Base-by-base conservation (phyloP, 768 basidiomycete species). In the Tulasnella sp. region DNA sequence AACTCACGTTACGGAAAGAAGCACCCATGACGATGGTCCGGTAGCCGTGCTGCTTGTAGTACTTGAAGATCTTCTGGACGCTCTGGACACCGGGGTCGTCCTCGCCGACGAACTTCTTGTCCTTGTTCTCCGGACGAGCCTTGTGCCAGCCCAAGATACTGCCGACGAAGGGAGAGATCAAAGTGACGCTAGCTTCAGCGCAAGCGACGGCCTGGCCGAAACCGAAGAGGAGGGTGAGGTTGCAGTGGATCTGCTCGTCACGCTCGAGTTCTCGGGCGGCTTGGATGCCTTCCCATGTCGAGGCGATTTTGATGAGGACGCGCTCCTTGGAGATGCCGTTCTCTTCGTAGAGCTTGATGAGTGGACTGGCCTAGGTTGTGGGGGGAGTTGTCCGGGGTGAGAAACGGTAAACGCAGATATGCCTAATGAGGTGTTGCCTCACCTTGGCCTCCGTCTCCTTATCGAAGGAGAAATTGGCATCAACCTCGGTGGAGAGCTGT, bases 81-180 rank as follows among this genome's bases (percentile, higher is more conserved):
- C 94, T 96, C 86, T 91, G 86, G 83, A 99, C 98, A 88, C 98
- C 97, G 16, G 97, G 97, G 88, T 99, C 97, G 71, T 92, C 91
- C 82, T 94, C 95, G 75, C 95, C 96, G 82, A 92, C 90, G 88
- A 96, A 99, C 84, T 88, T 89, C 88, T 93, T 92, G 73, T 95
- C 95, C 72, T 80, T 91, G 83, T 86, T 82, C 87, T 95, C 95
- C 46, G 46, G 46, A 46, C 46, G 46, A 46, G 46, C 46, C 92
- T 99, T 99, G 92, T 99, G 91, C 96, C 96, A 99, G 87, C 99
- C 98, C 82, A 99, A 94, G 85, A 99, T 99, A 86, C 96, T 94
- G 81, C 97, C 98, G 86, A 99, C 98, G 87, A 99, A 99, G 78
- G 98, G 98, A 77, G 98, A 99, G 88, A 99, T 99, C 86, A 99